phyloP scores from a whole-genome alignment of 352 stramenopile genomes.

The Globisporangium cederbergense region DNA sequence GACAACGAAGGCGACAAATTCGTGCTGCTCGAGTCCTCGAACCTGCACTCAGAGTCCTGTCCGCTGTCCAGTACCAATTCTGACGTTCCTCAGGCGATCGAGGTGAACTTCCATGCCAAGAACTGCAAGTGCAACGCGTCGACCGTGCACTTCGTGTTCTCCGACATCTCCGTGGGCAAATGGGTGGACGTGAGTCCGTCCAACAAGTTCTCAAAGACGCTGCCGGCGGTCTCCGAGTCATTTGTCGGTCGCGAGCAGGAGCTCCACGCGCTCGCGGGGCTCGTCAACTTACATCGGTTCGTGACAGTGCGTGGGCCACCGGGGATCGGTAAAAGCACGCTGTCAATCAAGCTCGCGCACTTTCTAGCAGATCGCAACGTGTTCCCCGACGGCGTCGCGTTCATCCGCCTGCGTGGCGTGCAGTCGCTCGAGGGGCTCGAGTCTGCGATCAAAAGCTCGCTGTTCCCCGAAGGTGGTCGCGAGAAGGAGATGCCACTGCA shows the following conservation, averaged over 20 bases:
- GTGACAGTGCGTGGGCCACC: conserved; percentile 71
- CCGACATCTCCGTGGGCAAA: conserved; percentile 68
- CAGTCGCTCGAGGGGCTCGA: conserved; percentile 73
- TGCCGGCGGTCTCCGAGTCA: conserved; percentile 58
- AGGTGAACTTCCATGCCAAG: conserved; percentile 45
- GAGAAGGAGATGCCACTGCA: conserved; percentile 67
- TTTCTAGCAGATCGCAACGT: conserved; percentile 70
- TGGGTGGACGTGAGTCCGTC: conserved; percentile 71
- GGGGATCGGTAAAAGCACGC: conserved; percentile 75
- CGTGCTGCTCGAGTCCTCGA: conserved; percentile 65
- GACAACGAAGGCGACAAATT: conserved; percentile 74
- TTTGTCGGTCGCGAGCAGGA: conserved; percentile 78
- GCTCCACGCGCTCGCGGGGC: conserved; percentile 58
- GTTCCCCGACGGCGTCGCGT: conserved; percentile 73
- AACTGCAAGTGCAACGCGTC: conserved; percentile 53
- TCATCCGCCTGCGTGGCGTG: conserved; percentile 63
- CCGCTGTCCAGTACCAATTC: conserved; percentile 25
- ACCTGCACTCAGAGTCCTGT: conserved; percentile 50
- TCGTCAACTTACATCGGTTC: conserved; percentile 57
- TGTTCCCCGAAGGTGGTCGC: conserved; percentile 58
- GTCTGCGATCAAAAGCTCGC: conserved; percentile 60
- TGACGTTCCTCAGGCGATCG: conserved; percentile 29
- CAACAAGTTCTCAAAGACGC: conserved; percentile 67
- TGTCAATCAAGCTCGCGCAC: conserved; percentile 68
- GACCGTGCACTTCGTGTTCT: conserved; percentile 59